Evolutionary conservation across 2,329 filamentous ascomycete species (phyloP).

Genomic region (Alternaria hordeiaustralica): DNA sequence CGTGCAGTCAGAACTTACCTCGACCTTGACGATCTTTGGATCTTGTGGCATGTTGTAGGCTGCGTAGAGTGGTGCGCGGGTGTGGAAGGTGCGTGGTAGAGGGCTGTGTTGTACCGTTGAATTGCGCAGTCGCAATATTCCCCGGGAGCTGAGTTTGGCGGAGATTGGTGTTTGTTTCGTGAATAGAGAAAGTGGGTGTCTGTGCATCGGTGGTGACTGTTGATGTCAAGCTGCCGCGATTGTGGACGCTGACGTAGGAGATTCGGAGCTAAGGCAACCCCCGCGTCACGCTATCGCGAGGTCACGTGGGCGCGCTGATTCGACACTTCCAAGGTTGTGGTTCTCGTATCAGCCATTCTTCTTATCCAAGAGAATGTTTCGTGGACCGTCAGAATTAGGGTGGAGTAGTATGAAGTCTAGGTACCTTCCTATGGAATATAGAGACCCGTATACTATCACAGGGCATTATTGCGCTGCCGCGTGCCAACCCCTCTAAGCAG

Average conservation of each 20-base stretch:
- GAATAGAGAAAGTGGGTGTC: not conserved
- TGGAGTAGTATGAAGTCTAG: too few species aligned
- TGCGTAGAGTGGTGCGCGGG: conserved; percentile 11
- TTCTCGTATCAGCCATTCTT: too few species aligned
- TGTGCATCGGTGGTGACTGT: conserved; percentile 3
- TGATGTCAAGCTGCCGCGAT: not conserved
- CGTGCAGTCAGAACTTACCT: conserved; percentile 25
- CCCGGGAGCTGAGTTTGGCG: not conserved
- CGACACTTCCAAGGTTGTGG: too few species aligned
- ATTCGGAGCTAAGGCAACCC: conserved; percentile 16
- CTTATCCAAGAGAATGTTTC: too few species aligned
- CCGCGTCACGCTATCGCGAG: conserved; percentile 21
- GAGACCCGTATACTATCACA: too few species aligned
- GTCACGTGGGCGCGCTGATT: conserved; percentile 1
- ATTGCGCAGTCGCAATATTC: not conserved
- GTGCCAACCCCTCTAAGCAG: not conserved
- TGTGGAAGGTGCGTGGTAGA: conserved; percentile 20
- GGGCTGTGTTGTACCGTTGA: not conserved
- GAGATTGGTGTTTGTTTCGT: not conserved
- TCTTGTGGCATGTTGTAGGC: conserved; percentile 43
- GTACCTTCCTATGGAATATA: too few species aligned
- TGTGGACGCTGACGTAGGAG: conserved; percentile 14
- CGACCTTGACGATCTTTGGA: conserved; percentile 46
- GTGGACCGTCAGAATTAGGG: too few species aligned
- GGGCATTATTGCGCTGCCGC: not conserved